phyloP scores from a whole-genome alignment of 371 early-diverging fungal species.

The Chytridiales sp. region DNA sequence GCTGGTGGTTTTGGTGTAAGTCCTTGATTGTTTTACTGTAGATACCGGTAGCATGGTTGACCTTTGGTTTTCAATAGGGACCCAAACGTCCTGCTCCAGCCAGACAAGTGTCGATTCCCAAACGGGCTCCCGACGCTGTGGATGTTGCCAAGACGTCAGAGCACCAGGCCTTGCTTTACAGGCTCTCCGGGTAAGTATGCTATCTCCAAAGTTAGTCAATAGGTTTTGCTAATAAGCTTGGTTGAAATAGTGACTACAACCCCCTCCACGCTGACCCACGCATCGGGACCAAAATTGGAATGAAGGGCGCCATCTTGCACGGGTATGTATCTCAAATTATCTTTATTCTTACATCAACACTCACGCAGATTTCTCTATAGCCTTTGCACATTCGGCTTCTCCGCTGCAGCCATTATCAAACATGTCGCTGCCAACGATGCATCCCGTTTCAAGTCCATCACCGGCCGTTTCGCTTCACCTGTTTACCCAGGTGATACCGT shows the following conservation, averaged over 20 bases:
- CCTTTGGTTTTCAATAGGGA: slow-evolving; percentile 4
- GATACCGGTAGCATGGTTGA: no score
- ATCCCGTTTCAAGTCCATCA: slow-evolving; percentile 54
- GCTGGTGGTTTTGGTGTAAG: slow-evolving; percentile 42
- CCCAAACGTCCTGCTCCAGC: slow-evolving; percentile 26
- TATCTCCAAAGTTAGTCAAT: neutral
- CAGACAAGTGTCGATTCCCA: slow-evolving; percentile 5
- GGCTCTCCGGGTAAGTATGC: slow-evolving; percentile 54
- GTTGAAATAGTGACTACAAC: slow-evolving; percentile 55
- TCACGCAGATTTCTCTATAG: slow-evolving; percentile 42
- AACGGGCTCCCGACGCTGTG: slow-evolving; percentile 55
- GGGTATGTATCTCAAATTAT: slow-evolving; percentile 5
- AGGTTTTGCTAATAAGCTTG: slow-evolving; percentile 18
- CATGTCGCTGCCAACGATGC: slow-evolving; percentile 55
- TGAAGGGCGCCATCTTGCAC: slow-evolving; percentile 61
- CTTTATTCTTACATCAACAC: neutral
- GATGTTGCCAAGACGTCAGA: slow-evolving; percentile 43
- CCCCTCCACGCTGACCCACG: slow-evolving; percentile 65
- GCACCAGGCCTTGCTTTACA: slow-evolving; percentile 65
- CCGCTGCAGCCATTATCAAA: slow-evolving; percentile 59
- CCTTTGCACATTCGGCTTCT: slow-evolving; percentile 64
- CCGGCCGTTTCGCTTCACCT: slow-evolving; percentile 66
- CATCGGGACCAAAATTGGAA: slow-evolving; percentile 61
- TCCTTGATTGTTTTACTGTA: neutral
- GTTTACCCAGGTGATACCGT: slow-evolving; percentile 68